Evolutionary conservation across 2,329 filamentous ascomycete species (phyloP).

Genomic region (Xylogone sp.): DNA sequence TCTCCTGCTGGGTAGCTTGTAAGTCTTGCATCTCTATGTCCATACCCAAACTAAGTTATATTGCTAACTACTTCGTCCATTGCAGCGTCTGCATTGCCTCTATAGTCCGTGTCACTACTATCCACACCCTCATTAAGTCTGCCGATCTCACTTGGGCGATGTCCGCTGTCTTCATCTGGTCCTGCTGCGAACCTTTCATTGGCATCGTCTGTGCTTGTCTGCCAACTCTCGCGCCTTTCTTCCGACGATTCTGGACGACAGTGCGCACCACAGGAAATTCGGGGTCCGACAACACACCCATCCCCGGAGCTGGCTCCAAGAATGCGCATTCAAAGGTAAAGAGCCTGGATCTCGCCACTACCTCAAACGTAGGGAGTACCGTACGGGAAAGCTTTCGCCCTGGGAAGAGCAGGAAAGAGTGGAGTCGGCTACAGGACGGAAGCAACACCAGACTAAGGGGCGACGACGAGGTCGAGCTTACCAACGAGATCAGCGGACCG

Average conservation of each 20-base stretch:
- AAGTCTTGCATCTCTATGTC: constrained; percentile 9
- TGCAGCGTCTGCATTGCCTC: constrained; percentile 26
- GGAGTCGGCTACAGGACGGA: constrained; percentile 1
- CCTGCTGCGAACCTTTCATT: constrained; percentile 29
- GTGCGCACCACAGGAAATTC: neutral
- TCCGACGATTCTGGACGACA: constrained; percentile 19
- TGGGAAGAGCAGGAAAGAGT: neutral
- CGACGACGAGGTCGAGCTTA: constrained; percentile 8
- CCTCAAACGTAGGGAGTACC: neutral
- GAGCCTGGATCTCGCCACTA: neutral
- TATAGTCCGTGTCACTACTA: constrained; percentile 25
- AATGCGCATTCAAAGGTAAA: neutral
- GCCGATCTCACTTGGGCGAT: constrained; percentile 26
- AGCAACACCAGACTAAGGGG: neutral
- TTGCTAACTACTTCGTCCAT: neutral
- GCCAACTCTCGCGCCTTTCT: constrained; percentile 28
- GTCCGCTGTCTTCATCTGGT: constrained; percentile 29
- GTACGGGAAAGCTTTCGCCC: neutral
- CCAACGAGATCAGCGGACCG: constrained; percentile 4
- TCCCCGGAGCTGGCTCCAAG: neutral
- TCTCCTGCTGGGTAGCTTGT: constrained; percentile 29
- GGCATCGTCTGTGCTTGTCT: constrained; percentile 35
- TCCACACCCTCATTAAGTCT: constrained; percentile 18
- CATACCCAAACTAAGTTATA: neutral
- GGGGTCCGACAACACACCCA: neutral